These are phyloP conservation scores for Lactarius vividus DNA, from an alignment of 768 basidiomycete species.

Conservation along the genomic window DNA sequence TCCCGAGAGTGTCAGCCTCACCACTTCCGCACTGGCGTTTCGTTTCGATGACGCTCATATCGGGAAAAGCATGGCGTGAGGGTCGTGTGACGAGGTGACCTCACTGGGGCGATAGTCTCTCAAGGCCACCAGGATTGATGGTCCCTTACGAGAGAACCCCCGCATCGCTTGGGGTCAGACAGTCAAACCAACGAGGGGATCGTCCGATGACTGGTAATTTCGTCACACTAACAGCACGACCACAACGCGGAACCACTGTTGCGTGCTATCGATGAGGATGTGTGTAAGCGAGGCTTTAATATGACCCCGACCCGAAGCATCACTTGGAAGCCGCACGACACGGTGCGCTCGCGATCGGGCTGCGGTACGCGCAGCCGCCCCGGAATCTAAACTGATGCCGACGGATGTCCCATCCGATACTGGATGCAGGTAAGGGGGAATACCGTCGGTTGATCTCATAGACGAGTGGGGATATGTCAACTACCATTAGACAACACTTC, in stretches of 20 bases:
- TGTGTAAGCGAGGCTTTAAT: conserved; percentile 7
- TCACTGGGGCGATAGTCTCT: not conserved
- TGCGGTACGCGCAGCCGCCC: conserved; percentile 5
- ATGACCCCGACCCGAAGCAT: not conserved
- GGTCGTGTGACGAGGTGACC: not conserved
- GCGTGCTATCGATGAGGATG: not conserved
- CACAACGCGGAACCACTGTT: conserved; percentile 6
- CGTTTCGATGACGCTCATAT: not conserved
- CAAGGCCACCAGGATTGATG: not conserved
- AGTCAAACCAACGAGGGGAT: conserved; percentile 19
- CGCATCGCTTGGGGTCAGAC: not conserved
- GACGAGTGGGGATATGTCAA: not conserved
- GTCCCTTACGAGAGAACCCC: not conserved
- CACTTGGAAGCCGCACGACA: not conserved
- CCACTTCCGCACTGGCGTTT: conserved; percentile 10
- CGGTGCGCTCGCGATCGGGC: not conserved
- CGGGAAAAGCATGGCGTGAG: not conserved
- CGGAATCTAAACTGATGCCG: not conserved
- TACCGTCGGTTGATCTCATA: not conserved
- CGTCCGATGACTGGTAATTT: conserved; percentile 5
- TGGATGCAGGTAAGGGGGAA: not conserved
- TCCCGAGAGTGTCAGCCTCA: conserved; percentile 11
- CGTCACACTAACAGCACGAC: conserved; percentile 1
- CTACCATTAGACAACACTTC: not conserved
- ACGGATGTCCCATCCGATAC: not conserved